A percentile compares a stretch with the other conserved stretches of the same genome.
Evolutionary conservation across 2,329 filamentous ascomycete genomes (phyloP).

Genomic region (Didymella segeticola): DNA sequence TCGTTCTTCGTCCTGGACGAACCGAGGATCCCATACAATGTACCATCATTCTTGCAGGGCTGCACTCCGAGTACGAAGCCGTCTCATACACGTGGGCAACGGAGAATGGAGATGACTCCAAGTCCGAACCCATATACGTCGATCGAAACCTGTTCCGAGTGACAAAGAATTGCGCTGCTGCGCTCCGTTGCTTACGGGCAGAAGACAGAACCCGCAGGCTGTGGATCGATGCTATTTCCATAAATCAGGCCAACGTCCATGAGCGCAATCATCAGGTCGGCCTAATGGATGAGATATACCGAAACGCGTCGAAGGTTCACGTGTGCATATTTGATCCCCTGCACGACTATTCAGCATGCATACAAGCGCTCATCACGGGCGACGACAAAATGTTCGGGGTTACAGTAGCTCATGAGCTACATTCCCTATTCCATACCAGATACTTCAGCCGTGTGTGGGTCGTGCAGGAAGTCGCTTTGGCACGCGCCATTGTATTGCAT

Average conservation of each 20-base stretch:
- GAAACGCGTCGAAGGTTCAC: neutral
- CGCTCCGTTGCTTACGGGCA: neutral
- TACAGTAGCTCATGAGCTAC: neutral
- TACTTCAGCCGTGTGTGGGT: neutral
- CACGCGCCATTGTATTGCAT: neutral
- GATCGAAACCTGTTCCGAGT: neutral
- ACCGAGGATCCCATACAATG: neutral
- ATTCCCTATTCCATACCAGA: neutral
- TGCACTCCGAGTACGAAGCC: neutral
- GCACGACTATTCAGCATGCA: neutral
- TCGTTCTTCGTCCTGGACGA: neutral
- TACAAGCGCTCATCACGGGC: neutral
- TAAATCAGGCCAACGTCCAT: neutral
- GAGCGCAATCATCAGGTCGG: constrained; percentile 2
- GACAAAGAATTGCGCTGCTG: neutral
- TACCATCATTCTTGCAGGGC: neutral
- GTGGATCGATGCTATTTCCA: constrained; percentile 1
- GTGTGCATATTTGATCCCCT: neutral
- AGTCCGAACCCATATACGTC: neutral
- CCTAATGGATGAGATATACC: neutral
- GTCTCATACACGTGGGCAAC: constrained; percentile 8
- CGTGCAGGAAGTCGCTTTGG: neutral
- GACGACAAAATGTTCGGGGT: too few relatives aligned
- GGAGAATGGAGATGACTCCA: neutral
- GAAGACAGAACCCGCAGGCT: neutral